Evolutionary conservation across 2,329 filamentous ascomycete species (phyloP).

Genomic region (Pseudocercospora fijiensis): DNA sequence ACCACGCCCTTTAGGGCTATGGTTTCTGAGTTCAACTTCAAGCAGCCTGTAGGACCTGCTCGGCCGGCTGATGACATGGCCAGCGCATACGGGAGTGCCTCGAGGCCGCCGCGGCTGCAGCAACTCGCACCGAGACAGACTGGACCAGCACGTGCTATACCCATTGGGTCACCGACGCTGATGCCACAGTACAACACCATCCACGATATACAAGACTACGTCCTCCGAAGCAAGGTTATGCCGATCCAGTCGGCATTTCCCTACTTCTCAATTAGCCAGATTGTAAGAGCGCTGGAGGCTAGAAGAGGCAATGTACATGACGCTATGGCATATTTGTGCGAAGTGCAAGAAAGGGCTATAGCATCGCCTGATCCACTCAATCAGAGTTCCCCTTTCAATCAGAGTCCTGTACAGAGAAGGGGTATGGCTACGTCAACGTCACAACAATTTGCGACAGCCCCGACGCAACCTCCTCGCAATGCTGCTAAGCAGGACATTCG

Average conservation of each 20-base stretch:
- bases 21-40: conserved; percentile 13
- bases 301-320: conserved; percentile 57
- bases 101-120: conserved; percentile 27
- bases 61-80: conserved; percentile 43
- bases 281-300: conserved; percentile 52
- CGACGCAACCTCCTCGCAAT: conserved; percentile 38
- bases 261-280: conserved; percentile 46
- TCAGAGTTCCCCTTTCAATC: conserved; percentile 30
- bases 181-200: conserved; percentile 43
- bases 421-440: conserved; percentile 30
- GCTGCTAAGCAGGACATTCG: conserved; percentile 56
- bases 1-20: conserved; percentile 16
- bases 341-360: conserved; percentile 39
- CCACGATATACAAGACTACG: conserved; percentile 53
- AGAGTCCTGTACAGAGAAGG: conserved; percentile 28
- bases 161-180: conserved; percentile 6
- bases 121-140: conserved; percentile 10
- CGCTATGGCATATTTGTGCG: conserved; percentile 51
- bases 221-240: conserved; percentile 52
- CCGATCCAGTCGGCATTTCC: conserved; percentile 54
- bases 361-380: conserved; percentile 29
- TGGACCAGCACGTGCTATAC: conserved; percentile 14
- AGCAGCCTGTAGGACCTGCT: neutral
- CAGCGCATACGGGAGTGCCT: conserved; percentile 40
- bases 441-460: conserved; percentile 14